Conservation (phyloP, 2,329 filamentous ascomycete species). For the Trichoderma harzianum region DNA sequence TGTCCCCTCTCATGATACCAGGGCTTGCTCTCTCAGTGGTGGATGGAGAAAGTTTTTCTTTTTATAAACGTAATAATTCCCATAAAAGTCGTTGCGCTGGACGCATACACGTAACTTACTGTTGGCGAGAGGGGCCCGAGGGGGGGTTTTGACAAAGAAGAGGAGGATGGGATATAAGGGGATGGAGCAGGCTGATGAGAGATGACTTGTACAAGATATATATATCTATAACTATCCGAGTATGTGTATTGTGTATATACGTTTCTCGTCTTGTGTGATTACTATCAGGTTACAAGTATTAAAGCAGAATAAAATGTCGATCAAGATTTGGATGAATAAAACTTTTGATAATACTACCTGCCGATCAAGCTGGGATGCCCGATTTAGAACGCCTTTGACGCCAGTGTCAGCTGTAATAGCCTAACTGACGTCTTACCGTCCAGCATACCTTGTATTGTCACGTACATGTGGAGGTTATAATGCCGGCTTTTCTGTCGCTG, state of each 20-base stretch:
- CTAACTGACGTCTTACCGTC: not conserved
- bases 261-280: not conserved
- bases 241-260: not conserved
- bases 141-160: not conserved
- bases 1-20: constrained; percentile 8
- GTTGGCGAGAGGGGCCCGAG: constrained; percentile 3
- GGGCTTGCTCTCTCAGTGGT: not conserved
- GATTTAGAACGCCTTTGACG: not conserved
- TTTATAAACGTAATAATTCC: not conserved
- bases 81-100: not conserved
- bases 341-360: not conserved
- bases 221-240: not conserved
- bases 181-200: not conserved
- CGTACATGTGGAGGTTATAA: not conserved
- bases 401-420: not conserved
- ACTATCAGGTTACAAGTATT: not conserved
- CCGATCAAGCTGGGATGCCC: not conserved
- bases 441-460: not conserved
- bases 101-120: not conserved
- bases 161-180: not conserved
- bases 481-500: not conserved
- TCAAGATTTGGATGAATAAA: not conserved
- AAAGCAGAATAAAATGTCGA: not conserved
- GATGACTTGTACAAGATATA: not conserved
- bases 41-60: not conserved